phyloP scores from a whole-genome alignment of 148 eudicot genomes.

The Fagopyrum tataricum region DNA sequence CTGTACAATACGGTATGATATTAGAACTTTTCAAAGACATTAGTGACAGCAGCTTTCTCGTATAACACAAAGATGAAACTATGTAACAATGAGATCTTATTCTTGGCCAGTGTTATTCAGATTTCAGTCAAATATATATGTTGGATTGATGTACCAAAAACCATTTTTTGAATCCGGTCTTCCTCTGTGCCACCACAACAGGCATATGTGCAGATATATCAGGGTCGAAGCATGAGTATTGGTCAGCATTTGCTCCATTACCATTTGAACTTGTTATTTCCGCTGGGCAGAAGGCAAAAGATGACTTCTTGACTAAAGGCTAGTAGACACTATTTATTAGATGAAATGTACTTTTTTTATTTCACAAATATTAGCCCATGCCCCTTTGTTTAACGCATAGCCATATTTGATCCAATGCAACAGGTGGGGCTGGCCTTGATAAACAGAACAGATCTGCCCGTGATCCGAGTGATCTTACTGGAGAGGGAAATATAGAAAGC shows the following conservation, averaged over 20 bases:
- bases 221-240: conserved; percentile 74
- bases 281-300: conserved; percentile 97
- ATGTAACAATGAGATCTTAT: background rate
- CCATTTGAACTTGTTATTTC: conserved; percentile 96
- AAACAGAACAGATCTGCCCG: conserved; percentile 49
- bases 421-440: conserved; percentile 54
- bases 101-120: background rate
- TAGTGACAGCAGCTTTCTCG: background rate
- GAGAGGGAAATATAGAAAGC: conserved; percentile 93
- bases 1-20: conserved; percentile 67
- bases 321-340: conserved; percentile 25
- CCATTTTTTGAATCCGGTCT: background rate
- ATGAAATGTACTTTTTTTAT: conserved; percentile 11
- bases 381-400: background rate
- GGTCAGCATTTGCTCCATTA: conserved; percentile 97
- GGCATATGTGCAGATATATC: conserved; percentile 96
- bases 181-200: conserved; percentile 21
- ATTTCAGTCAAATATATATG: background rate
- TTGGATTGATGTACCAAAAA: background rate
- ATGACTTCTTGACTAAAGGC: conserved; percentile 55
- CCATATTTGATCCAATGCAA: conserved; percentile 5
- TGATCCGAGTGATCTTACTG: conserved; percentile 68
- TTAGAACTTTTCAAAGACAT: background rate
- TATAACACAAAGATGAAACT: background rate
- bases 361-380: background rate